Conservation (phyloP, 768 basidiomycete genomes). For the Leucosporidium creatinivorum region DNA sequence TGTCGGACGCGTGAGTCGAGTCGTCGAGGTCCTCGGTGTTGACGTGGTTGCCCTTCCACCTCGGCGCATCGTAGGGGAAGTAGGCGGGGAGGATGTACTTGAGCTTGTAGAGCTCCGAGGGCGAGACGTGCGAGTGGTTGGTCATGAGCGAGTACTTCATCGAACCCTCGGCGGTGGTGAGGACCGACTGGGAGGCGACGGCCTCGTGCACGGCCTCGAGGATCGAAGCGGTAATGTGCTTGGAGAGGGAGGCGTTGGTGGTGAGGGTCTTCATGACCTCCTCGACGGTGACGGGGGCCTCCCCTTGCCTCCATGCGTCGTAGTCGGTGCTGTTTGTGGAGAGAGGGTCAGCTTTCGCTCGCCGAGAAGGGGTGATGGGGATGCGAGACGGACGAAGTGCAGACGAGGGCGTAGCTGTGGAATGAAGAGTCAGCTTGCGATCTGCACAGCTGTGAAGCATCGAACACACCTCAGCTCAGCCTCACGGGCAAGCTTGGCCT, state of each 20-base stretch:
- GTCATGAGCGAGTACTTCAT: constrained; percentile 87
- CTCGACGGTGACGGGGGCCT: constrained; percentile 75
- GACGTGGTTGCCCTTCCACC: not conserved
- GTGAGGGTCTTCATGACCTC: constrained; percentile 84
- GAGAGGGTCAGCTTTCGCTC: not conserved
- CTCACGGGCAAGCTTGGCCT: constrained; percentile 93
- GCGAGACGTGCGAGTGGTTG: constrained; percentile 46
- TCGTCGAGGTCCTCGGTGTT: not conserved
- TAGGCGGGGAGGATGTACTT: constrained; percentile 71
- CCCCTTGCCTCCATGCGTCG: constrained; percentile 81
- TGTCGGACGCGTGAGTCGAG: not conserved
- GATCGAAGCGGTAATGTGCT: constrained; percentile 48
- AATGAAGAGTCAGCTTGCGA: not conserved
- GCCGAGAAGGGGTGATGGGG: not conserved
- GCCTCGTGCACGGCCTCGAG: constrained; percentile 49
- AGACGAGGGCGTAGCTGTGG: constrained; percentile 79
- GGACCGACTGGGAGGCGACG: constrained; percentile 51
- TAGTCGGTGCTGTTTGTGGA: constrained; percentile 71
- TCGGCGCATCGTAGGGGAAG: constrained; percentile 45
- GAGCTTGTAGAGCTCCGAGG: constrained; percentile 62
- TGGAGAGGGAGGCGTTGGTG: constrained; percentile 77
- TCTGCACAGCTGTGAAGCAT: not conserved
- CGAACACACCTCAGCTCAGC: constrained; percentile 73
- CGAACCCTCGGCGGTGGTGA: constrained; percentile 64
- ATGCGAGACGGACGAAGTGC: constrained; percentile 35